These are phyloP conservation scores for Saccharomycopsis sp. DNA, from an alignment of 805 yeast species.

Conservation along the genomic window DNA sequence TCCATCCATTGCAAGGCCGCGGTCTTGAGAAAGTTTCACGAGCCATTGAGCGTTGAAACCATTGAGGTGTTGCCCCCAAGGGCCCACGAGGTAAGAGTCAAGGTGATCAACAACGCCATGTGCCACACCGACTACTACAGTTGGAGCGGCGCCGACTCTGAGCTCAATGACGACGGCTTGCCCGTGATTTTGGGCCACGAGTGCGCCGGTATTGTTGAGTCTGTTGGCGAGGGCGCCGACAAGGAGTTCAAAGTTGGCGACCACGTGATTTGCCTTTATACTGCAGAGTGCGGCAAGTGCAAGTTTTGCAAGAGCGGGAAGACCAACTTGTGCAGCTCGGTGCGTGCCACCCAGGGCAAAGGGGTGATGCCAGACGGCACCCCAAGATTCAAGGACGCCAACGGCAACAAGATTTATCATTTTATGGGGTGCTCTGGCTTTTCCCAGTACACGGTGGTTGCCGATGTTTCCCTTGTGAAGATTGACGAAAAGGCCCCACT, in stretches of 20 bases:
- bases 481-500: slow-evolving; percentile 68
- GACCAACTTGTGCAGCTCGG: slow-evolving; percentile 92
- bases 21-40: slow-evolving; percentile 92
- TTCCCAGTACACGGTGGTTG: slow-evolving; percentile 95
- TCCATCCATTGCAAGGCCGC: slow-evolving; percentile 70
- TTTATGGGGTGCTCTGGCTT: slow-evolving; percentile 98
- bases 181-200: slow-evolving; percentile 95
- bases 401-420: slow-evolving; percentile 79
- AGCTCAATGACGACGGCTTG: slow-evolving; percentile 60
- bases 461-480: slow-evolving; percentile 93
- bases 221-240: slow-evolving; percentile 83
- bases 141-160: slow-evolving; percentile 89
- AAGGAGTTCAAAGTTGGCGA: slow-evolving; percentile 78
- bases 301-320: slow-evolving; percentile 91
- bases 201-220: slow-evolving; percentile 95
- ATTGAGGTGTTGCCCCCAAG: slow-evolving; percentile 89
- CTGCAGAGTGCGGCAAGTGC: slow-evolving; percentile 94
- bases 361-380: slow-evolving; percentile 99
- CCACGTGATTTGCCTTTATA: slow-evolving; percentile 86
- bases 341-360: slow-evolving; percentile 95
- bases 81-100: slow-evolving; percentile 95
- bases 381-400: slow-evolving; percentile 66
- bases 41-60: slow-evolving; percentile 74
- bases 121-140: slow-evolving; percentile 99
- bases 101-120: slow-evolving; percentile 81